Base-by-base conservation (phyloP, 805 yeast genomes). In the Candida sanyiensis region DNA sequence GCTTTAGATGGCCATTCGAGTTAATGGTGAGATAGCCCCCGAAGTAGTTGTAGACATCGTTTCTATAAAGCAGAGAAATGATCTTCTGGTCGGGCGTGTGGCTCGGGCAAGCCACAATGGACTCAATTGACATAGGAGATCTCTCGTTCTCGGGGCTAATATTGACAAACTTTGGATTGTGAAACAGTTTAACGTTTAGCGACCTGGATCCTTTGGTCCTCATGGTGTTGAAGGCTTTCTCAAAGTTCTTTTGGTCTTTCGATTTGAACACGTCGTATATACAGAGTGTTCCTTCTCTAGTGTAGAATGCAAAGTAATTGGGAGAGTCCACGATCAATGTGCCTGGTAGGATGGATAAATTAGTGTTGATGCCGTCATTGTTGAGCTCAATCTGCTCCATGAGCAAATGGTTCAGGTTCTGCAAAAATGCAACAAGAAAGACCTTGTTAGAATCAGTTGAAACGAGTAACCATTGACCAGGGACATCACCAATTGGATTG, bases 231-330 rank as follows among this genome's bases (percentile, higher is more conserved):
- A 42, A 35, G 4, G 51, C 48, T 35, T 39, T 46, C 11, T 26
- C 40, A 25, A 48, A 47, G 28, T 48, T 47, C 33, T 41, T 36
- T 23, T 38, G 19, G 17, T 45, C 47, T 21, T 38, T 44, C 7
- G 34, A 26, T 21, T 44, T 37, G 21, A 39, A 37, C 13, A 45
- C 17, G 4, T 39, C 35, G 27, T 42, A 50, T 6, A 49, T 17
- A 6, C 39, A 35, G 3, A 44, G 25, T 7, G 34, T 38, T 1
- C 57, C 57, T 31, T 52, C 49, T 7, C 30, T 37, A 3, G 56
- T 50, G 15, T 42, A 40, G 11, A 43, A 25, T 3, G 50, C 39
- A 7, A 51, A 18, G 23, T 28, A 37, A 12, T 45, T 39, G 3
- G 34, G 35, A 3, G 44, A 19, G 15, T 47, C 49, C 6, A 40